Evolutionary conservation across 2,329 filamentous ascomycete species (phyloP), one percentile per base, ranked within the genome.

Genomic region (Phialemoniopsis sp.): DNA sequence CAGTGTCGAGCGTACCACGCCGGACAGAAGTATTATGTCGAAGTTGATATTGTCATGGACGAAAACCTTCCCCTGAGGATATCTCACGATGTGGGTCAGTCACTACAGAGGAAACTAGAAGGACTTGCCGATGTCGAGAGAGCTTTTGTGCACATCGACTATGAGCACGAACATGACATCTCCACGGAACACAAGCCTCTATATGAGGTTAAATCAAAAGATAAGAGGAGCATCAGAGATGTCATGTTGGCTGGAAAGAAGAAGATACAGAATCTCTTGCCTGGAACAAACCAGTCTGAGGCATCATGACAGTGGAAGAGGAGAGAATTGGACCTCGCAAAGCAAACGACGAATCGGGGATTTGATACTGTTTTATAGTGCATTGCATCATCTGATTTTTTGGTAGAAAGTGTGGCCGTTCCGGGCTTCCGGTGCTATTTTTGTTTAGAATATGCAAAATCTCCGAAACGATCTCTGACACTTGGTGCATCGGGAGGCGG

Each of bases 21-120:
- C 0, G 78, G 78, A 0, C 74, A 80, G 46, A 68, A 72, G 30
- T 77, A 79, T 48, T 81, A 80, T 46, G 78, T 80, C 14, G 78
- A 82, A 48, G 71, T 82, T 5, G 78, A 82, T 48, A 68, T 82
- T 37, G 69, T 82, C 37, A 77, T 82, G 65, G 70, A 78, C 49
- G 72, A 72, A 44, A 60, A 67, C 4, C 64, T 70, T 3, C 73
- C 72, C 7, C 60, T 81, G 18, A 73, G 68, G 43, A 61, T 79
- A 37, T 76, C 76, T 3, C 78, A 82, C 47, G 77, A 82, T 46
- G 72, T 82, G 18, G 73, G 72, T 16, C 77, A 82, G 53, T 67
- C 68, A 9, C 55, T 82, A 37, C 78, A 81, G 56, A 67, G 77
- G 33, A 82, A 81, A 57, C 64, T 81, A 12, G 78, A 82, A 59